phyloP scores from a whole-genome alignment of 768 basidiomycete species.

The Mycena amicta region DNA sequence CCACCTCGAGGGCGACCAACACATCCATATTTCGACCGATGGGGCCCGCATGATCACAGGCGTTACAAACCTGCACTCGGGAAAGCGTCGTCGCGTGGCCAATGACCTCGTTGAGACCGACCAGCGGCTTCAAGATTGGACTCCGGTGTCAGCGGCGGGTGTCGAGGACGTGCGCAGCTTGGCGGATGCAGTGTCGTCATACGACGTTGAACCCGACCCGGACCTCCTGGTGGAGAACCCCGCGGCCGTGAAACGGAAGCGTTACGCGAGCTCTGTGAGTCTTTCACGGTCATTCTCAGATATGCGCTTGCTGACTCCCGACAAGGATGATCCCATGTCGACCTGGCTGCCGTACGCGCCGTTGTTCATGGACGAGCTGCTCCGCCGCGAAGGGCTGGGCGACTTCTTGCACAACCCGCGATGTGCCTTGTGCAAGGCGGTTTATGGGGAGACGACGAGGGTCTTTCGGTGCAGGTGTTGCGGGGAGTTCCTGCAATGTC shows the following conservation, averaged over 20 bases:
- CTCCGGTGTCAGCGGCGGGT: background rate
- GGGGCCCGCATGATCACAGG: background rate
- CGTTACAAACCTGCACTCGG: background rate
- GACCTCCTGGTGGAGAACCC: background rate
- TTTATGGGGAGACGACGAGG: background rate
- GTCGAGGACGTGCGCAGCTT: background rate
- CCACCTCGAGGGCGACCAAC: background rate
- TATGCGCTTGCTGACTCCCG: background rate
- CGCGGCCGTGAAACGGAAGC: background rate
- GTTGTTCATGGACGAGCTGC: background rate
- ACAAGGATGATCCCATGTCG: background rate
- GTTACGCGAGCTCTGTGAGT: background rate
- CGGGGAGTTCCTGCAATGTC: background rate
- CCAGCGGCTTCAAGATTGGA: background rate
- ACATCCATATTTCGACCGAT: background rate
- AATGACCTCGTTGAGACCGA: background rate
- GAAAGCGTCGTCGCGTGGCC: background rate
- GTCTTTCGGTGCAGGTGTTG: background rate
- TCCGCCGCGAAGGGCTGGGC: background rate
- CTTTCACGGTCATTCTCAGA: background rate
- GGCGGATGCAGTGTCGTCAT: background rate
- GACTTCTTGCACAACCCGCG: background rate
- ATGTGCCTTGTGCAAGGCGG: background rate
- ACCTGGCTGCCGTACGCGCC: background rate
- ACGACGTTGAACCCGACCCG: background rate